Evolutionary conservation across 2,329 filamentous ascomycete species (phyloP), one percentile per base, ranked within the genome.

Genomic region (Zasmidium cellare): DNA sequence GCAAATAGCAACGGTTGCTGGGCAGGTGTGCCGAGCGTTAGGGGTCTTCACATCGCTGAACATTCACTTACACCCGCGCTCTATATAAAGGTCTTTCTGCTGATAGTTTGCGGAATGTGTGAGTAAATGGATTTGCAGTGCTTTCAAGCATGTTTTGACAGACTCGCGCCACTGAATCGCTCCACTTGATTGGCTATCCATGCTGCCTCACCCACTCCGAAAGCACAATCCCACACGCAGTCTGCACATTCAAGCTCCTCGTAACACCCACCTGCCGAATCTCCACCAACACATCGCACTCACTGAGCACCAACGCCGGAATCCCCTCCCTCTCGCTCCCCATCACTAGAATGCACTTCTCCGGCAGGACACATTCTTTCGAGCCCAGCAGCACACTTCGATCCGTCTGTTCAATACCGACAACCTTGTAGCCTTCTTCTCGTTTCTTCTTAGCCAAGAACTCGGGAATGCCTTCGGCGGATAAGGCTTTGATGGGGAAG

Each of bases 351-450:
- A 74, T 60, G 20, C 67, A 68, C 56, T 72, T 72, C 54, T 69
- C 62, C 5, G 72, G 70, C 59, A 74, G 49, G 3, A 75, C 59
- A 58, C 70, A 65, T 20, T 56, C 62, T 28, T 66, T 59, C 1
- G 69, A 66, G 0, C 80, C 80, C 1, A 82, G 65, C 25, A 82
- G 65, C 0, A 77, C 70, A 51, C 76, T 79, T 1, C 76, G 72
- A 65, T 82, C 80, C 18, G 81, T 83, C 70, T 83, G 81, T 67
- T 83, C 81, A 9, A 83, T 77, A 0, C 80, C 80, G 2, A 83
- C 77, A n/a, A 81, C 72, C n/a, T 70, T 72, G 55, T 77, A 83
- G 0, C 80, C 80, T 49, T 78, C 73, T n/a, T 65, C 67, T 57
- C 78, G 77, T 61, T 79, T 78, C 66, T 75, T 75, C 16, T 65